phyloP scores from a whole-genome alignment of 345 rosid species.

The Lepidium sativum region DNA sequence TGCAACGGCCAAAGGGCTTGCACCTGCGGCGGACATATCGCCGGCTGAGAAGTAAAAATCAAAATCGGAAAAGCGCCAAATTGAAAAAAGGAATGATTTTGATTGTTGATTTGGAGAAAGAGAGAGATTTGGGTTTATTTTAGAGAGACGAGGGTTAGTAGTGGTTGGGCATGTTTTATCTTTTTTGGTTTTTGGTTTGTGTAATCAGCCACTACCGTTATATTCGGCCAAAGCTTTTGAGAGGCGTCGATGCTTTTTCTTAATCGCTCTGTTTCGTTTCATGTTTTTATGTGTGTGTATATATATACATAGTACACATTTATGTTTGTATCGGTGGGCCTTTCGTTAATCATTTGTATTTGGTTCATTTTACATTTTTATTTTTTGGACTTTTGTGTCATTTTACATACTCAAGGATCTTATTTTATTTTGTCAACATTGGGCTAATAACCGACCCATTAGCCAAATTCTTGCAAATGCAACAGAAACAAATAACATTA shows the following conservation, averaged over 20 bases:
- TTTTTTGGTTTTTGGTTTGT: not conserved
- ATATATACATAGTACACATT: not conserved
- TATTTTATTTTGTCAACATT: no score
- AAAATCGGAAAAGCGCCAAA: constrained; percentile 9
- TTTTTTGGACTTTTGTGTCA: no score
- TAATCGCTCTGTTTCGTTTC: not conserved
- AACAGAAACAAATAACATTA: no score
- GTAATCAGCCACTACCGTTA: constrained; percentile 24
- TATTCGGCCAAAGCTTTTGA: constrained; percentile 21
- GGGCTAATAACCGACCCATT: no score
- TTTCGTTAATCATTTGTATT: not conserved
- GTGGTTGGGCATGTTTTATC: constrained; percentile 19
- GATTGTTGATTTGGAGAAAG: not conserved
- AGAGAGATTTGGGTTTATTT: not conserved
- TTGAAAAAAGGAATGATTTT: not conserved
- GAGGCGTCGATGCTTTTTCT: constrained; percentile 18
- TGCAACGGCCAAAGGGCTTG: constrained; percentile 38
- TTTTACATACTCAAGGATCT: no score
- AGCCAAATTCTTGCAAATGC: no score
- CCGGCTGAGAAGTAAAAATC: constrained; percentile 12
- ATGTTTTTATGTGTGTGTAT: not conserved
- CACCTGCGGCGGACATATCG: constrained; percentile 52
- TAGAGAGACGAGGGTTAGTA: constrained; percentile 13
- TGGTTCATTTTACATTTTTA: no score
- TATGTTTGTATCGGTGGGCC: not conserved